These are phyloP conservation scores for Syzygium aromaticum DNA, from an alignment of 345 rosid genomes.

Conservation along the genomic window DNA sequence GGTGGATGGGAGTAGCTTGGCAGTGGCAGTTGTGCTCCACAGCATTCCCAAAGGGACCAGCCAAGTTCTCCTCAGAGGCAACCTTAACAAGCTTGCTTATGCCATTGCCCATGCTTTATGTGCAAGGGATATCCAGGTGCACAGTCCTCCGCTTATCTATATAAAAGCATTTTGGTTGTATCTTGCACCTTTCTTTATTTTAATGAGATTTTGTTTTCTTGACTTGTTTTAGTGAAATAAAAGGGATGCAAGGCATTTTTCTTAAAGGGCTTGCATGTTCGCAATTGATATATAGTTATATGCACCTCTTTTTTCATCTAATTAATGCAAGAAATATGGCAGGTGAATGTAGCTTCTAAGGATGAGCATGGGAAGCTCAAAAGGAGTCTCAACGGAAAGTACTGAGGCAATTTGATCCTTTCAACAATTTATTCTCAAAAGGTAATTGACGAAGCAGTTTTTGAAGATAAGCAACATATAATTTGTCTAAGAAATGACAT, in stretches of 20 bases:
- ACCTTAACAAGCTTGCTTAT: constrained; percentile 26
- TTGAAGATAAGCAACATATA: neutral
- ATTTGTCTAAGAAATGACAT: neutral
- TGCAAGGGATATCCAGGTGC: constrained; percentile 32
- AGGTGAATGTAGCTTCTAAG: constrained; percentile 19
- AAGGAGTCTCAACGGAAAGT: constrained; percentile 6
- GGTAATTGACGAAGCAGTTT: constrained; percentile 2
- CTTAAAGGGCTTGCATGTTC: neutral
- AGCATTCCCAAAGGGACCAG: constrained; percentile 26
- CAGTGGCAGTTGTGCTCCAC: constrained; percentile 37
- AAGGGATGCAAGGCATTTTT: neutral
- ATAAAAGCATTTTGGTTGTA: neutral
- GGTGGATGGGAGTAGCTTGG: constrained; percentile 54
- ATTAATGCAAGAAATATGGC: neutral
- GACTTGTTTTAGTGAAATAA: neutral
- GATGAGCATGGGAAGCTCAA: constrained; percentile 29
- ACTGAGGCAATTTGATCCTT: constrained; percentile 11
- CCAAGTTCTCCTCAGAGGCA: constrained; percentile 31
- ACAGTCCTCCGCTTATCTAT: neutral
- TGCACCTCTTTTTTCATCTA: neutral
- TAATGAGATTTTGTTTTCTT: neutral
- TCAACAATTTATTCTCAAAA: constrained; percentile 7
- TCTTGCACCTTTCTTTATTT: neutral
- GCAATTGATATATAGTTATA: neutral
- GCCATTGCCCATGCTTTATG: constrained; percentile 25